These are phyloP conservation scores for Chytriomyces hyalinus DNA, from an alignment of 192 early-diverging fungal species.

Conservation along the genomic window DNA sequence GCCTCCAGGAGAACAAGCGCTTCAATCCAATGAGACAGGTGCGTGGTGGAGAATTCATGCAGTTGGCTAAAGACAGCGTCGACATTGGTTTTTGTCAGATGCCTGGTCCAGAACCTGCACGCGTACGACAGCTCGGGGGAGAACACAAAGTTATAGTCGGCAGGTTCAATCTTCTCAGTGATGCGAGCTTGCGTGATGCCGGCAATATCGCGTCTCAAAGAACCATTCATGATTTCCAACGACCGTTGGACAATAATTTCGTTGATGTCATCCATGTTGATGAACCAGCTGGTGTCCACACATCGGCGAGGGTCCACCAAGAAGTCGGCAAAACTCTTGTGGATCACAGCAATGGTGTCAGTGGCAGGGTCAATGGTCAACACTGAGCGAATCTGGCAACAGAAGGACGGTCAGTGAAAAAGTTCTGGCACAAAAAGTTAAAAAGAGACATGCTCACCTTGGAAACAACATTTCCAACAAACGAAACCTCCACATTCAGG, in stretches of 20 bases:
- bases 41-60: not conserved
- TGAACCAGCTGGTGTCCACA: not conserved
- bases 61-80: not conserved
- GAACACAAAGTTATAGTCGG: not conserved
- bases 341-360: constrained; percentile 9
- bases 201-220: not conserved
- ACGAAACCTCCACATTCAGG: not conserved
- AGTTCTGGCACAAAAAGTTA: too few relatives aligned
- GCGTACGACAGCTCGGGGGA: not conserved
- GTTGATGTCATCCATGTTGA: not conserved
- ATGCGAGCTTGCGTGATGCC: not conserved
- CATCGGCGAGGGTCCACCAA: constrained; percentile 8
- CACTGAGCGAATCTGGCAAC: constrained; percentile 3
- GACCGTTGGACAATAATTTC: not conserved
- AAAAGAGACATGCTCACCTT: too few relatives aligned
- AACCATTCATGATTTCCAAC: not conserved
- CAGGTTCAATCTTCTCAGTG: constrained; percentile 2
- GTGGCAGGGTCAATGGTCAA: constrained; percentile 8
- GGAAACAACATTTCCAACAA: not conserved
- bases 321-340: constrained; percentile 28
- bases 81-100: too few relatives aligned
- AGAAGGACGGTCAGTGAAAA: too few relatives aligned
- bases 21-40: constrained; percentile 5
- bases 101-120: not conserved
- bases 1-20: constrained; percentile 1